Evolutionary conservation across 345 rosid genomes (phyloP), one percentile per base, ranked within the genome.

Genomic region (Brassica cretica): DNA sequence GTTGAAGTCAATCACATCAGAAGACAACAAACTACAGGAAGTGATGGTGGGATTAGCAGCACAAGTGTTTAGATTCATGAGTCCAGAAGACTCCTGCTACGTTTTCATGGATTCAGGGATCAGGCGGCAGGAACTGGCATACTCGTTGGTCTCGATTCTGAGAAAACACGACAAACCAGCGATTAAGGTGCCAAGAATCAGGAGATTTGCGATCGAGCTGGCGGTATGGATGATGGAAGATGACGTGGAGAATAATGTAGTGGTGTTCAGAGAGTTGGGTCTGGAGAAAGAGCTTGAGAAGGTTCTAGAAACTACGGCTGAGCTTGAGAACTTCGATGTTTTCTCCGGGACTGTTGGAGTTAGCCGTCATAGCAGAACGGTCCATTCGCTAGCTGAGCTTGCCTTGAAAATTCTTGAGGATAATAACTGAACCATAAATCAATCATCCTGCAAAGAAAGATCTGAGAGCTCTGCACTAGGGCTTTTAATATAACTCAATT

Each of bases 211-310:
- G 65, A 85, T 95, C 63, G 99, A 95, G 86, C 66, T 95, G 75
- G 94, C 89, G 25, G 82, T 92, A 27, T 90, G 92, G 93, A 89
- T 94, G 97, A 94, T 94, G 96, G 83, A 65, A 77, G 87, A 84
- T 72, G 88, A 83, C 70, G 39, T 33, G 51, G 68, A 66, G 97
- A 68, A 87, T 16, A 86, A 83, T 76, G 73, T 81, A 2, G 62
- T 2, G 4, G 73, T 78, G 68, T 91, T 90, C 71, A 84, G 76
- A 73, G 82, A 78, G 5, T 62, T 88, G 72, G 88, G 92, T n/a
- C 41, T 94, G 80, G 89, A 81, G 84, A 74, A 76, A 78, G 89
- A 85, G 82, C 84, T 90, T 58, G 88, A 87, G 44, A 74, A 77
- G 64, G 93, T 89, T 69, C 72, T 86, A 4, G 97, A 94, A 75